Conservation (phyloP, 257 asterid genomes). For the Henckelia pumila region DNA sequence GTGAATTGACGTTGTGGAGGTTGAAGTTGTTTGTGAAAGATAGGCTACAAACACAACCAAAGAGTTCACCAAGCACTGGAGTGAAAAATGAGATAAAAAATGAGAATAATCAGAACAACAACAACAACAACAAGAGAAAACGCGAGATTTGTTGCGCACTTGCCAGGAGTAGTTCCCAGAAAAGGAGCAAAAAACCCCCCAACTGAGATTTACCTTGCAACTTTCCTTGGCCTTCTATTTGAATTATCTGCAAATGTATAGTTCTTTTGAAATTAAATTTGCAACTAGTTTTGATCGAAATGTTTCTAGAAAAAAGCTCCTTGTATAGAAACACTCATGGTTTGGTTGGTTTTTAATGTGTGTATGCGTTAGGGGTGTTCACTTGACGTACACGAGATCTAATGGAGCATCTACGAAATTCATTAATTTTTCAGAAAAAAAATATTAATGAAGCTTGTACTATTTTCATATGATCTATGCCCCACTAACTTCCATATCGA, state of each 20-base stretch:
- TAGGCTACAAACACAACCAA: slow-evolving; percentile 48
- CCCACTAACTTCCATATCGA: background rate
- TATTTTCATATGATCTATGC: no score
- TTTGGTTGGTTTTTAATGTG: no score
- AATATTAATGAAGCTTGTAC: background rate
- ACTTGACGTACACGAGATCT: background rate
- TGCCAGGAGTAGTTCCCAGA: slow-evolving; percentile 44
- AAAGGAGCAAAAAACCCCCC: slow-evolving; percentile 45
- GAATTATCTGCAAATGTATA: slow-evolving; percentile 24
- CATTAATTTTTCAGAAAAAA: background rate
- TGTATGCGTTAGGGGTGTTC: background rate
- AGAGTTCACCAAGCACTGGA: slow-evolving; percentile 41
- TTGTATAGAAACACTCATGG: background rate
- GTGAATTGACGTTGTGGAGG: slow-evolving; percentile 75
- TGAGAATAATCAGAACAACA: slow-evolving; percentile 38
- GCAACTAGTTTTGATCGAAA: background rate
- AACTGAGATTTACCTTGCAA: background rate
- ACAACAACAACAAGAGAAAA: slow-evolving; percentile 51
- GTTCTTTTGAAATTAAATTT: background rate
- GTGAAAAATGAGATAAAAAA: slow-evolving; percentile 34
- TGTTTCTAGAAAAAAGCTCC: background rate
- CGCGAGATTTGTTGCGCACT: slow-evolving; percentile 46
- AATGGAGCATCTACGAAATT: background rate
- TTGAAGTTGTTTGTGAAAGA: slow-evolving; percentile 76
- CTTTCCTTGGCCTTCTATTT: background rate